A percentile compares a stretch with the other conserved stretches of the same genome.
These are phyloP conservation scores for Viola odorata DNA, from an alignment of 345 rosid genomes.

Conservation along the genomic window DNA sequence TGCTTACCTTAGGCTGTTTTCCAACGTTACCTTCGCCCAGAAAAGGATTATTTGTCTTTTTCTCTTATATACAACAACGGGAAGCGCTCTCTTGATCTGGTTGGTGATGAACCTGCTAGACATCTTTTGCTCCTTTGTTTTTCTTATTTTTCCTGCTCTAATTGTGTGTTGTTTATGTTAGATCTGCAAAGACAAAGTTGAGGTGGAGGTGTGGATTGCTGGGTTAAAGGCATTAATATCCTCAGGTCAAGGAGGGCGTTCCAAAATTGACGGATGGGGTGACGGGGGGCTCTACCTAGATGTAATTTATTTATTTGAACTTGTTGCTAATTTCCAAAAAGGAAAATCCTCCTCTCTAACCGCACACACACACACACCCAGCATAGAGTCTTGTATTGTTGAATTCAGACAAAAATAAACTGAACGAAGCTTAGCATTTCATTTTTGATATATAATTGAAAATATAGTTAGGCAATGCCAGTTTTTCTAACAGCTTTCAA, in stretches of 20 bases:
- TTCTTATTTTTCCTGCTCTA: constrained; percentile 8
- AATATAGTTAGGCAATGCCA: too few species aligned
- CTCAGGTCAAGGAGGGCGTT: constrained; percentile 77
- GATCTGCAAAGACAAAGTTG: constrained; percentile 96
- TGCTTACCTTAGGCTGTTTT: constrained; percentile 61
- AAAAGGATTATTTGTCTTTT: constrained; percentile 84
- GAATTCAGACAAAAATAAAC: too few species aligned
- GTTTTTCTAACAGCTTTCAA: too few species aligned
- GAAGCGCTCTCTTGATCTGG: constrained; percentile 94
- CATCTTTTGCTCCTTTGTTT: not conserved
- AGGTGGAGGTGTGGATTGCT: constrained; percentile 90
- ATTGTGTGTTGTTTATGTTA: constrained; percentile 22
- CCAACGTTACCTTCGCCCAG: constrained; percentile 73
- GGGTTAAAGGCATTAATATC: constrained; percentile 70
- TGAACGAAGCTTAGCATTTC: too few species aligned
- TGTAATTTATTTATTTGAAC: constrained; percentile 39
- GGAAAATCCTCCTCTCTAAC: too few species aligned
- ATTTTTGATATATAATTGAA: too few species aligned
- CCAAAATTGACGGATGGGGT: constrained; percentile 93
- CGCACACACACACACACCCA: too few species aligned
- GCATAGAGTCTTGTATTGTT: too few species aligned
- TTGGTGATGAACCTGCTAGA: constrained; percentile 33
- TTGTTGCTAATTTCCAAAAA: not conserved
- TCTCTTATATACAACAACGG: constrained; percentile 80
- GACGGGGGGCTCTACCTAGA: constrained; percentile 78